Percentiles rank a stretch among this genome's conserved stretches.
Conservation (phyloP, 2,329 filamentous ascomycete species). For the Aspergillus pseudoviridinutans region DNA sequence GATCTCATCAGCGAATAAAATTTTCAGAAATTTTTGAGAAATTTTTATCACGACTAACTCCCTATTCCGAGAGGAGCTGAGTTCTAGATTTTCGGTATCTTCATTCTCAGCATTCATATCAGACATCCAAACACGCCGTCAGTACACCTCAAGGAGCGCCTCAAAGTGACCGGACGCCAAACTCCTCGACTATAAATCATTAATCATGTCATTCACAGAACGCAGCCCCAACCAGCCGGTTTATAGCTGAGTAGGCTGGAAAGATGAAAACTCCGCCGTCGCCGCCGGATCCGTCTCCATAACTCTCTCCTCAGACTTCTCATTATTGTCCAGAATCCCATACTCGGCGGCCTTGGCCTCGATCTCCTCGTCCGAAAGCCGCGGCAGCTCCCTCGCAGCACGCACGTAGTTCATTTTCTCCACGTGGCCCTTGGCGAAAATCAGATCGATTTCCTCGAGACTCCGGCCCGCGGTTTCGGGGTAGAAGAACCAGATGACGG, state of each 20-base stretch:
- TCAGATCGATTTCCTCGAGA: constrained; percentile 44
- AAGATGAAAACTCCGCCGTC: constrained; percentile 5
- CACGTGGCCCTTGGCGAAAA: constrained; percentile 42
- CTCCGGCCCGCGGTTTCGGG: constrained; percentile 46
- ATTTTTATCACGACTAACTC: neutral
- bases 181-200: too few species aligned
- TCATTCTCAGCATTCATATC: neutral
- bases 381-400: constrained; percentile 31
- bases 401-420: constrained; percentile 41
- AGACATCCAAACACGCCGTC: too few species aligned
- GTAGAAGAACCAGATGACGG: constrained; percentile 54
- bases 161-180: too few species aligned
- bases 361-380: constrained; percentile 32
- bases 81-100: too few species aligned
- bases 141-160: too few species aligned
- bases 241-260: constrained; percentile 4
- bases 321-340: neutral
- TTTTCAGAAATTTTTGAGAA: too few species aligned
- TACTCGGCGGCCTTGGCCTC: constrained; percentile 26
- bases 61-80: too few species aligned
- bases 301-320: constrained; percentile 8
- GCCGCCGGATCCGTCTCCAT: constrained; percentile 1
- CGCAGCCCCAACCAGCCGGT: neutral
- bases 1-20: neutral
- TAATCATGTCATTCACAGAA: neutral